Percentiles rank a stretch among this genome's conserved stretches.
Evolutionary conservation across 2,329 filamentous ascomycete species (phyloP).

Genomic region (Aspergillus unguis): DNA sequence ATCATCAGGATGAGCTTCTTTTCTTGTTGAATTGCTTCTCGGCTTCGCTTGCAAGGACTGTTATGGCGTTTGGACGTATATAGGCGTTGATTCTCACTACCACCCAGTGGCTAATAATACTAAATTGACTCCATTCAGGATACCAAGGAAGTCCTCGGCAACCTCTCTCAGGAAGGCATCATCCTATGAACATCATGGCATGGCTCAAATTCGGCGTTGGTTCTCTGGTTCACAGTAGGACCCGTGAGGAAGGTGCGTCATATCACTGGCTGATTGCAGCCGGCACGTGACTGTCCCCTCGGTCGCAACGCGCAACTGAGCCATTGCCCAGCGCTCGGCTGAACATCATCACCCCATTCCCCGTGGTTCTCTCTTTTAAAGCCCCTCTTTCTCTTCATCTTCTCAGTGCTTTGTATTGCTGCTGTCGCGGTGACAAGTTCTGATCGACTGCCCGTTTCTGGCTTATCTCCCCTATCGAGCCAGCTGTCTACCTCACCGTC

Average conservation of each 20-base stretch:
- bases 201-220: not conserved
- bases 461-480: constrained; percentile 12
- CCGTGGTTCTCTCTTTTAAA: not conserved
- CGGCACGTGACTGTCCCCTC: constrained; percentile 37
- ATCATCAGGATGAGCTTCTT: constrained; percentile 20
- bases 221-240: constrained; percentile 18
- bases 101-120: constrained; percentile 32
- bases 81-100: constrained; percentile 27
- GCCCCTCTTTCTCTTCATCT: constrained; percentile 14
- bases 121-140: constrained; percentile 29
- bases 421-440: constrained; percentile 9
- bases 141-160: constrained; percentile 27
- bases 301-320: constrained; percentile 26
- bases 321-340: constrained; percentile 14
- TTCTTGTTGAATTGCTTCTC: constrained; percentile 18
- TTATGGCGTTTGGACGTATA: constrained; percentile 27
- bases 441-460: constrained; percentile 11
- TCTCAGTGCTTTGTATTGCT: constrained; percentile 18
- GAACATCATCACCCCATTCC: constrained; percentile 14
- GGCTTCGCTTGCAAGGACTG: constrained; percentile 14
- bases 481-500: constrained; percentile 19
- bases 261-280: constrained; percentile 38
- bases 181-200: constrained; percentile 15
- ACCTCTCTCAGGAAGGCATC: constrained; percentile 25
- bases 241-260: constrained; percentile 39